phyloP scores from a whole-genome alignment of 73 alveolate genomes.

The Paramecium primaurelia region DNA sequence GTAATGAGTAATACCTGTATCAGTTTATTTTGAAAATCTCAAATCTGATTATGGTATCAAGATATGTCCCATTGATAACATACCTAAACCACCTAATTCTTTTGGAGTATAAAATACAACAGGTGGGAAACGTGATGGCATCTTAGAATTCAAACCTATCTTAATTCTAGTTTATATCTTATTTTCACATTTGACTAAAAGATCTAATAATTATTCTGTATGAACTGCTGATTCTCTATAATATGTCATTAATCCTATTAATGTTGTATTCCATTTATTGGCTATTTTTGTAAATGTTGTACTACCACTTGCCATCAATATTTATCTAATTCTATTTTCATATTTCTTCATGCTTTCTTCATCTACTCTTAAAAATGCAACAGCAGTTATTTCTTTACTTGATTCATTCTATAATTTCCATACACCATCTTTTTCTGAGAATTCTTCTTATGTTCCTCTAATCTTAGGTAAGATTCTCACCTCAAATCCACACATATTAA shows the following conservation, averaged over 20 bases:
- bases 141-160: conserved; percentile 99
- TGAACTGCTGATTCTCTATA: conserved; percentile 99
- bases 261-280: conserved; percentile 99
- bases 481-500: conserved; percentile 99
- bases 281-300: conserved; percentile 99
- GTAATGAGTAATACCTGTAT: conserved; percentile 97
- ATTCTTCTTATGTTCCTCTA: conserved; percentile 90
- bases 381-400: conserved; percentile 99
- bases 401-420: conserved; percentile 99
- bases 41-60: conserved; percentile 99
- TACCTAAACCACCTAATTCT: conserved; percentile 79
- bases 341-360: conserved; percentile 97
- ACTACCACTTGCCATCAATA: conserved; percentile 98
- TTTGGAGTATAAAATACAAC: conserved; percentile 98
- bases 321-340: conserved; percentile 97
- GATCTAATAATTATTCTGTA: conserved; percentile 98
- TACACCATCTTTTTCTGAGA: conserved; percentile 99
- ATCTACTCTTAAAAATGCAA: conserved; percentile 99
- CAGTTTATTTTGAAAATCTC: conserved; percentile 98
- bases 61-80: conserved; percentile 99
- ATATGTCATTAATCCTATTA: conserved; percentile 97
- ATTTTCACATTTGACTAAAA: conserved; percentile 96
- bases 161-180: conserved; percentile 98
- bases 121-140: conserved; percentile 99
- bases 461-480: conserved; percentile 97